These are phyloP conservation scores for Dothistroma septosporum DNA, from an alignment of 2,329 filamentous ascomycete genomes.

Conservation along the genomic window DNA sequence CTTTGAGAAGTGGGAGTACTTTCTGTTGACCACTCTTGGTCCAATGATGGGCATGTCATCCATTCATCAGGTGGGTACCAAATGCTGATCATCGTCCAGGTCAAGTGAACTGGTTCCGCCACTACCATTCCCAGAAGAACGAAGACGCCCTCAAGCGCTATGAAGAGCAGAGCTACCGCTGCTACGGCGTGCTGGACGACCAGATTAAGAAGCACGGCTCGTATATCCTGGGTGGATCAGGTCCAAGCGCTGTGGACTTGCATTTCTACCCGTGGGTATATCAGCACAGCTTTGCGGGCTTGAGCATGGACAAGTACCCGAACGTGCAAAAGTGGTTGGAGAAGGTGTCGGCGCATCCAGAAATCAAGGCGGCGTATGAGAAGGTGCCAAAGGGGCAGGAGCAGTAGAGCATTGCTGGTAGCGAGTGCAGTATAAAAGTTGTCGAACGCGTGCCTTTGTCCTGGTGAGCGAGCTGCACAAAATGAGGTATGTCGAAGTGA, in stretches of 20 bases:
- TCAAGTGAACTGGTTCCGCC: constrained; percentile 40
- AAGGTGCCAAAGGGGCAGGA: constrained; percentile 33
- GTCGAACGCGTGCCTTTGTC: neutral
- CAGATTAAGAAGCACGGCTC: constrained; percentile 39
- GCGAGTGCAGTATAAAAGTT: neutral
- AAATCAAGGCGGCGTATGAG: constrained; percentile 41
- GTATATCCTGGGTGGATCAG: constrained; percentile 37
- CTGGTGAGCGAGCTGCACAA: neutral
- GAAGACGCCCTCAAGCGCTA: constrained; percentile 43
- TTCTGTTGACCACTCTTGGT: constrained; percentile 40
- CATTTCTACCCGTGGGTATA: constrained; percentile 44
- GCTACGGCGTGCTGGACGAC: constrained; percentile 41
- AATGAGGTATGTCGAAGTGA: neutral
- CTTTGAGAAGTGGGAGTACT: constrained; percentile 47
- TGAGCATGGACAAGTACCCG: constrained; percentile 41
- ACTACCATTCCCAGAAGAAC: constrained; percentile 40
- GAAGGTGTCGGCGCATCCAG: constrained; percentile 35
- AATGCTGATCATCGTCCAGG: constrained; percentile 14
- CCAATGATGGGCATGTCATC: constrained; percentile 39
- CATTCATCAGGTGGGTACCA: neutral
- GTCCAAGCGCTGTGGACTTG: constrained; percentile 39
- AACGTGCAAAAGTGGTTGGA: constrained; percentile 39
- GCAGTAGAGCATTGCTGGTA: neutral
- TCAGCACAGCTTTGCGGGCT: constrained; percentile 37
- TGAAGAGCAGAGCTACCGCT: constrained; percentile 40